These are phyloP conservation scores for Cystobasidium tubakii DNA, from an alignment of 768 basidiomycete species.

Conservation along the genomic window DNA sequence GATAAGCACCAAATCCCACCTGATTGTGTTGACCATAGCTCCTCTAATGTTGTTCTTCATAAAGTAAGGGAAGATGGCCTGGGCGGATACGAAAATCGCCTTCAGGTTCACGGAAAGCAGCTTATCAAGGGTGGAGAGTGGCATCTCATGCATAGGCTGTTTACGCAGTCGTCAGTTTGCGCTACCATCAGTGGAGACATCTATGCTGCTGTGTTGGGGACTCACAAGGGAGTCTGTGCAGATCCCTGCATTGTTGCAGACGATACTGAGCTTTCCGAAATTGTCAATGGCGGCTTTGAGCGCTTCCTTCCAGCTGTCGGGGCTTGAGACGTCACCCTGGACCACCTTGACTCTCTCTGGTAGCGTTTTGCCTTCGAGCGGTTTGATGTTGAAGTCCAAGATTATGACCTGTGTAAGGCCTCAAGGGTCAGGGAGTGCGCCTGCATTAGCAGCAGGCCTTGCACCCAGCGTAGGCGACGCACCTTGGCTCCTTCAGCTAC, in stretches of 20 bases:
- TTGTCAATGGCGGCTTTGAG: background rate
- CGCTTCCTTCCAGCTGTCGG: constrained; percentile 20
- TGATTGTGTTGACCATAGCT: constrained; percentile 23
- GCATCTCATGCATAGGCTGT: constrained; percentile 28
- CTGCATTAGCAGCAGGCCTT: background rate
- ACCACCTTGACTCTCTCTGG: background rate
- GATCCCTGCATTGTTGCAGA: constrained; percentile 27
- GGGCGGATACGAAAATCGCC: constrained; percentile 19
- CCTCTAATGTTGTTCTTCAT: constrained; percentile 20
- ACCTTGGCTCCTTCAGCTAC: constrained; percentile 11
- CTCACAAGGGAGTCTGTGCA: constrained; percentile 1
- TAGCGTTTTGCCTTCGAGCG: background rate
- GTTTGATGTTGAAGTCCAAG: constrained; percentile 29
- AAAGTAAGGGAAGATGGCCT: constrained; percentile 22
- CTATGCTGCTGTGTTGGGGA: background rate
- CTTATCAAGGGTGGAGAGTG: constrained; percentile 16
- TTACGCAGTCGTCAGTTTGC: background rate
- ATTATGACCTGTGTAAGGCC: constrained; percentile 10
- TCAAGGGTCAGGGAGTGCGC: background rate
- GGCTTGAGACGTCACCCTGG: constrained; percentile 21
- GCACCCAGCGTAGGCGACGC: background rate
- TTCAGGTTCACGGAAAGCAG: constrained; percentile 16
- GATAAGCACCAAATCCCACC: no score
- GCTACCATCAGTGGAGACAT: no score
- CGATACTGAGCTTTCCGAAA: constrained; percentile 21